Base-by-base conservation (phyloP, 495 filamentous ascomycete genomes). In the Aspergillus nanangensis region DNA sequence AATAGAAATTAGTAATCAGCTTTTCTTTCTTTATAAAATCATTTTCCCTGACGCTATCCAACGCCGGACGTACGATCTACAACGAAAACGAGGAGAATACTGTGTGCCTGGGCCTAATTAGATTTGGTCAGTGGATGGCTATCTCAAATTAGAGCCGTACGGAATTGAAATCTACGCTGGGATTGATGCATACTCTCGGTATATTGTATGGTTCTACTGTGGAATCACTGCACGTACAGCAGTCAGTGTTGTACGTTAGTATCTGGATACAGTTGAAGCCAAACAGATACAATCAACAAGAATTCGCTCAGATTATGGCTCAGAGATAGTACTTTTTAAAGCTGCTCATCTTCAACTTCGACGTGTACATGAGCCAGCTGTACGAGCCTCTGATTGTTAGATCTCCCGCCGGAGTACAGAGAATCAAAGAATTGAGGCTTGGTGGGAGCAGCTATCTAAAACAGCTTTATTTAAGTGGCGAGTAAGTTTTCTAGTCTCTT, bases 261-360 rank as follows among this genome's bases (percentile, higher is more conserved):
- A 53, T 33, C 36, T 56, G 3, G 46, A 58, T 13, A 44, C 48
- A 4, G 24, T 58, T 31, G 19, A 49, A 11, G 19, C 38, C 13
- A 36, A 25, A 19, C 9, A 37, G 7, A 41, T 23, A 13, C 47
- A 47, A 33, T 51, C 54, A 15, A 31, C 41, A 1, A 33, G 31
- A 17, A 25, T 57, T 17, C 47, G 51, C 33, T 50, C 51, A 14
- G 45, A 57, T 23, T 36, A 38, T 0, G 51, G 47, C 5, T 32
- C 46, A 1, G 54, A 57, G 22, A 48, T 36, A 32, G 31, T 42
- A n/a, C 51, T 57, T 24, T 19, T 57, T 19, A 45, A 41, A 3
- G 45, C 41, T 24, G 50, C 46, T 4, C 51, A 57, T 17, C 36
- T 41, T 41, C 31, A 40, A 1, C 45, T 72, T 56, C 70, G 70